Base-by-base conservation (phyloP, 805 yeast species). In the Vanderwaltozyma verrucispora region DNA sequence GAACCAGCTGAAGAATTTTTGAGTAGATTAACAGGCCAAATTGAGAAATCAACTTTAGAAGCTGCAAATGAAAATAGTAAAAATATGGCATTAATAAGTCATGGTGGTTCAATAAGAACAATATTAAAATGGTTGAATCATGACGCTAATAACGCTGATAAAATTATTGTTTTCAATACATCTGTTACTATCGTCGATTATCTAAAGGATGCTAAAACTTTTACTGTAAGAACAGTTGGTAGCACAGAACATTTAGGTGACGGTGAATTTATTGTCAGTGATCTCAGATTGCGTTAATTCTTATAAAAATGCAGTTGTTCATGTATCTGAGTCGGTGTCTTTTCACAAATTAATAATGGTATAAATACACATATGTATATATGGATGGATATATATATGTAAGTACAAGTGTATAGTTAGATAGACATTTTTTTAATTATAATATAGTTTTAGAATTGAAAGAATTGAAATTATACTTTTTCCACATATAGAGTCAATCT, bases 21-120 rank as follows among this genome's bases (percentile, higher is more conserved):
- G 21, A 53, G 42, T 1, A 64, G 94, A 39, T 63, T 84, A 5
- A 59, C 60, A 8, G 37, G 47, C 5, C 75, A 68, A 35, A 69
- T 80, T 64, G 56, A 64, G 17, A 36, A 41, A 1, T 58, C 73
- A 0, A 52, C 75, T 3, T 59, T 64, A 9, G 63, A 61, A 20
- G 48, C 55, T 3, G 47, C 46, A 0, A 50, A 60, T 2, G 56
- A 57, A 18, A 52, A 40, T 1, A 42, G 40, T 7, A 59, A 58
- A 35, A 82, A 81, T 47, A 68, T 80, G 2, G 63, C 77, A 12
- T 41, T 83, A 16, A 74, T 85, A 39, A 74, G 86, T 12, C 95
- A 85, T 54, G 95, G 95, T 16, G 94, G 94, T 8, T 80, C 81
- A 2, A 77, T 85, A 14, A 71, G 84, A 32, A 71, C 75, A 21